Evolutionary conservation across 345 rosid species (phyloP).

Genomic region (Rhodomyrtus tomentosa): DNA sequence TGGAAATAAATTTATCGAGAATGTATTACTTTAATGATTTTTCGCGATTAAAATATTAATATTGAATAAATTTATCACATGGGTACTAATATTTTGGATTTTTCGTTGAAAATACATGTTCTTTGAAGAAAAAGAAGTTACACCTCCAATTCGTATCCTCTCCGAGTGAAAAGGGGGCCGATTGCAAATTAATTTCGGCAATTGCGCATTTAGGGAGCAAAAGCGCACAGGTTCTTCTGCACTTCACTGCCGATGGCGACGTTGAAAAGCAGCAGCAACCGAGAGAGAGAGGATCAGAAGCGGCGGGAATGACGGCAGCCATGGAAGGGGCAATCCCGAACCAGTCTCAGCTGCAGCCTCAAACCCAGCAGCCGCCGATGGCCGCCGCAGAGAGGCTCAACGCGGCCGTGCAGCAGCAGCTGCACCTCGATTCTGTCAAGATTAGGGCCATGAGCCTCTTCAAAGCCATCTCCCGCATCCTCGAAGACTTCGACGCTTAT

Average conservation of each 20-base stretch:
- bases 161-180: background rate
- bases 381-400: conserved; percentile 51
- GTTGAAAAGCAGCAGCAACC: background rate
- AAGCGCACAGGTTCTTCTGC: background rate
- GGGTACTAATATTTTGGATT: no score
- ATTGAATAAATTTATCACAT: no score
- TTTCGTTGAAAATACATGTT: background rate
- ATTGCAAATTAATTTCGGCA: background rate
- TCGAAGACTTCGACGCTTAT: conserved; percentile 74
- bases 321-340: conserved; percentile 6
- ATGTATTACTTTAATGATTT: no score
- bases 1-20: no score
- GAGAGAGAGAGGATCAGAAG: background rate
- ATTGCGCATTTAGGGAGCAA: background rate
- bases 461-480: conserved; percentile 82
- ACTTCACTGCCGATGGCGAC: background rate
- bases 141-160: background rate
- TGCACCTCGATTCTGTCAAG: conserved; percentile 69
- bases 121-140: background rate
- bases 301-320: background rate
- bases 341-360: conserved; percentile 15
- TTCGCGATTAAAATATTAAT: no score
- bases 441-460: conserved; percentile 67
- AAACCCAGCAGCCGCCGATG: conserved; percentile 9
- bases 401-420: conserved; percentile 47